Conservation (phyloP, 495 filamentous ascomycete species). For the Aspergillus indologenus region DNA sequence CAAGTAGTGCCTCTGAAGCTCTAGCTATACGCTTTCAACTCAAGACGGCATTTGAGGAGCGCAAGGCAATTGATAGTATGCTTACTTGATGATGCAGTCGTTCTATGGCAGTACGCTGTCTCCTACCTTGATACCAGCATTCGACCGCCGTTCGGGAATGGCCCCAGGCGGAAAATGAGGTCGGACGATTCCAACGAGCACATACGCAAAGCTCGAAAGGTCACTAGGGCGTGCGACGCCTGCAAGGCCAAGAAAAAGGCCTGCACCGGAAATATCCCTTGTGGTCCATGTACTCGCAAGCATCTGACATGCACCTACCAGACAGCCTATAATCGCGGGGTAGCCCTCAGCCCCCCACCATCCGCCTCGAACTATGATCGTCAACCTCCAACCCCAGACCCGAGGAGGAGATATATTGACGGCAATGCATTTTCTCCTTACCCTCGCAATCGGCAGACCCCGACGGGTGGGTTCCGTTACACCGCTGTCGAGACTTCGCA, state of each 20-base stretch:
- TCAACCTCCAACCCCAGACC: not conserved
- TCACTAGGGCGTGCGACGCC: constrained; percentile 28
- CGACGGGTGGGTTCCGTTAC: not conserved
- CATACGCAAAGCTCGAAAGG: constrained; percentile 24
- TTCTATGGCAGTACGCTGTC: too few species aligned
- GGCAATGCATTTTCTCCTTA: too few species aligned
- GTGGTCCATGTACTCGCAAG: constrained; percentile 21
- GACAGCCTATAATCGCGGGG: constrained; percentile 25
- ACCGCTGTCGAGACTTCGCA: not conserved
- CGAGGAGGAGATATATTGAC: too few species aligned
- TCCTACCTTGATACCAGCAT: too few species aligned
- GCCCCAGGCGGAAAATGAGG: too few species aligned
- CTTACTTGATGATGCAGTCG: not conserved
- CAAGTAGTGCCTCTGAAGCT: not conserved
- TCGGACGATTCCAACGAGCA: not conserved
- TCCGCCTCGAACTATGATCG: constrained; percentile 6
- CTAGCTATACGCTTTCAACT: not conserved
- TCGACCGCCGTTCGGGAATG: too few species aligned
- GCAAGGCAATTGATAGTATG: not conserved
- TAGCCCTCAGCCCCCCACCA: constrained; percentile 21
- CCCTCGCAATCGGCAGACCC: not conserved
- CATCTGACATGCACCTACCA: constrained; percentile 23
- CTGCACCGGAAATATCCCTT: constrained; percentile 28
- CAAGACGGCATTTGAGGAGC: too few species aligned
- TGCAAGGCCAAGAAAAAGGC: constrained; percentile 30